A percentile compares a stretch with the other conserved stretches of the same genome.
phyloP scores from a whole-genome alignment of 2,329 filamentous ascomycete species.

The Cladosporium austrohemisphaericum region DNA sequence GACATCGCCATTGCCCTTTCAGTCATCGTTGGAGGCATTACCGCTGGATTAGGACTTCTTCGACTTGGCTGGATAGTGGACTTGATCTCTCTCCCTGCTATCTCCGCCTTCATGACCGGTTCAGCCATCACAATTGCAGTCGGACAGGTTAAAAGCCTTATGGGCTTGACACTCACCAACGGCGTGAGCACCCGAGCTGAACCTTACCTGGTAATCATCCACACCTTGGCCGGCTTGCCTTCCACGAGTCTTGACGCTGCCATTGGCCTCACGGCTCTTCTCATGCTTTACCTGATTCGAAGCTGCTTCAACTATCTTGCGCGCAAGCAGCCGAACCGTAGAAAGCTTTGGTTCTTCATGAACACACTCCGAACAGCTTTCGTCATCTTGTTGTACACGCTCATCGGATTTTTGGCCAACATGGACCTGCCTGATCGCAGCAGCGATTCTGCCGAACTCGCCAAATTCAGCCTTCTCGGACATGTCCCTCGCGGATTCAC shows the following conservation, averaged over 20 bases:
- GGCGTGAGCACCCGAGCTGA: slow-evolving; percentile 70
- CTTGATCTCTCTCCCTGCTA: slow-evolving; percentile 82
- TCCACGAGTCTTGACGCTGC: slow-evolving; percentile 72
- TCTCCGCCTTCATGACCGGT: slow-evolving; percentile 95
- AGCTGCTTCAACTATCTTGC: slow-evolving; percentile 61
- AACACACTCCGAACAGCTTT: slow-evolving; percentile 87
- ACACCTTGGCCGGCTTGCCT: slow-evolving; percentile 70
- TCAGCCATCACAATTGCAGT: slow-evolving; percentile 84
- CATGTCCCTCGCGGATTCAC: slow-evolving; percentile 82
- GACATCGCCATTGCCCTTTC: slow-evolving; percentile 75
- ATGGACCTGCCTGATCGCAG: slow-evolving; percentile 48
- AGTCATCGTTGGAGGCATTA: slow-evolving; percentile 72
- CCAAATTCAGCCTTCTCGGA: slow-evolving; percentile 66
- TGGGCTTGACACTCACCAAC: slow-evolving; percentile 61
- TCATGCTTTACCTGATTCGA: slow-evolving; percentile 73
- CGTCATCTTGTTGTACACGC: slow-evolving; percentile 84
- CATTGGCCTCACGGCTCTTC: slow-evolving; percentile 78
- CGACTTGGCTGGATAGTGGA: slow-evolving; percentile 88
- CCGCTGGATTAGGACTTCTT: slow-evolving; percentile 72
- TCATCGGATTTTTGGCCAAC: slow-evolving; percentile 86
- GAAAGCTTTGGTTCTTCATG: slow-evolving; percentile 82
- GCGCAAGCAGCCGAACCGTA: slow-evolving; percentile 63
- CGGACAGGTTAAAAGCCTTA: slow-evolving; percentile 76
- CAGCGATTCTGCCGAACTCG: slow-evolving; percentile 36
- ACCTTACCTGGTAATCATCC: slow-evolving; percentile 79